Conservation (phyloP, 257 asterid genomes). For the Fraxinus quadrangulata region DNA sequence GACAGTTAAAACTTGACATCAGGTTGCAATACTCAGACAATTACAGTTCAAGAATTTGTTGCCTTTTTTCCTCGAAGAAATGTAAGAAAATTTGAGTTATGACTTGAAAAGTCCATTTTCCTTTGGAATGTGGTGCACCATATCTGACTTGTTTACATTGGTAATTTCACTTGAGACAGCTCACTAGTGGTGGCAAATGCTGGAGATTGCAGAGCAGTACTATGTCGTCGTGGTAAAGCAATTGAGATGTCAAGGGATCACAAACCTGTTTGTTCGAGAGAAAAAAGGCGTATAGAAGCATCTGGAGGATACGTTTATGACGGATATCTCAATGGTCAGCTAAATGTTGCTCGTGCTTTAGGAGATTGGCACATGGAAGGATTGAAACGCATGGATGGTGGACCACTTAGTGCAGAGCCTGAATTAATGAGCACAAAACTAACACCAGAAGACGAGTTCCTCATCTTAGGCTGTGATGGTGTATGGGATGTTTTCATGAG, state of each 20-base stretch:
- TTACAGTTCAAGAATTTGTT: not conserved
- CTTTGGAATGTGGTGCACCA: not conserved
- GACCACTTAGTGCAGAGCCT: constrained; percentile 96
- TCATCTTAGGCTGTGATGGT: constrained; percentile 92
- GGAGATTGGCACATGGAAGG: constrained; percentile 99
- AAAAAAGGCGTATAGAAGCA: constrained; percentile 79
- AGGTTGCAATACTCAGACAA: not conserved
- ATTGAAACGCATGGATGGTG: constrained; percentile 61
- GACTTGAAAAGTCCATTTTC: not conserved
- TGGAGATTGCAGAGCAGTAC: constrained; percentile 97
- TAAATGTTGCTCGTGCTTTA: constrained; percentile 89
- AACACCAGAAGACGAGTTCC: constrained; percentile 86
- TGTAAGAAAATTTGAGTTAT: not conserved
- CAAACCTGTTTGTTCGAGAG: constrained; percentile 64
- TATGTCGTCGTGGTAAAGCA: constrained; percentile 90
- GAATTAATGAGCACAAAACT: constrained; percentile 75
- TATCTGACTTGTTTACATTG: not conserved
- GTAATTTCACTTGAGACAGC: constrained; percentile 36
- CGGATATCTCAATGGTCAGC: constrained; percentile 92
- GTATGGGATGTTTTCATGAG: constrained; percentile 94
- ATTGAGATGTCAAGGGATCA: constrained; percentile 98
- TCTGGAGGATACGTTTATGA: constrained; percentile 86
- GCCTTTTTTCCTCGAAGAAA: not conserved
- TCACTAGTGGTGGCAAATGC: constrained; percentile 94
- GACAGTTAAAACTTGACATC: not conserved